These are phyloP conservation scores for Phaeosphaeriaceae sp. DNA, from an alignment of 2,329 filamentous ascomycete genomes.

Conservation along the genomic window DNA sequence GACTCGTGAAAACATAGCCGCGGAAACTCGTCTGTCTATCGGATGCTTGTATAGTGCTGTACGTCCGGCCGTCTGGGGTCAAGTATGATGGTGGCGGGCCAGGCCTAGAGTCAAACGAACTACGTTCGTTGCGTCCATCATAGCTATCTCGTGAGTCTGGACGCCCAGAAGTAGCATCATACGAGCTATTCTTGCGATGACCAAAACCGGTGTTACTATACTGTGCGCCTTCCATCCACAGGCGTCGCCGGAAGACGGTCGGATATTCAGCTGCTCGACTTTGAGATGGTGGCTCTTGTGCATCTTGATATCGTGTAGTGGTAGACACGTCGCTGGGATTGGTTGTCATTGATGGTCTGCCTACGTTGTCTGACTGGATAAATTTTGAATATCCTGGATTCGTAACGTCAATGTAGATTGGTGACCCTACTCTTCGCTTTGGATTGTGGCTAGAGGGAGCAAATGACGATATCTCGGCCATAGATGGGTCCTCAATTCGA, in stretches of 20 bases:
- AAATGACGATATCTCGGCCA: constrained; percentile 55
- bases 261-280: constrained; percentile 10
- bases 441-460: constrained; percentile 32
- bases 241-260: constrained; percentile 52
- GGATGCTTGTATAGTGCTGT: constrained; percentile 48
- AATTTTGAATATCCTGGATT: constrained; percentile 69
- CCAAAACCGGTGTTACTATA: constrained; percentile 48
- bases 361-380: constrained; percentile 38
- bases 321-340: constrained; percentile 23
- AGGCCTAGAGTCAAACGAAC: constrained; percentile 20
- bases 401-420: constrained; percentile 61
- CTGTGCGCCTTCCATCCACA: constrained; percentile 57
- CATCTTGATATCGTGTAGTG: constrained; percentile 14
- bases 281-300: background rate
- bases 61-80: constrained; percentile 33
- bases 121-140: constrained; percentile 16
- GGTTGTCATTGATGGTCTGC: constrained; percentile 16
- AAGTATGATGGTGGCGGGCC: constrained; percentile 23
- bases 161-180: constrained; percentile 31
- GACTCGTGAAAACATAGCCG: constrained; percentile 78
- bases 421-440: constrained; percentile 49
- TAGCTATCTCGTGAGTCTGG: constrained; percentile 32
- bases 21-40: constrained; percentile 60
- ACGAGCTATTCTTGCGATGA: constrained; percentile 45
- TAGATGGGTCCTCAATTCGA: constrained; percentile 54